phyloP scores from a whole-genome alignment of 148 eudicot genomes.

The Talinum fruticosum region DNA sequence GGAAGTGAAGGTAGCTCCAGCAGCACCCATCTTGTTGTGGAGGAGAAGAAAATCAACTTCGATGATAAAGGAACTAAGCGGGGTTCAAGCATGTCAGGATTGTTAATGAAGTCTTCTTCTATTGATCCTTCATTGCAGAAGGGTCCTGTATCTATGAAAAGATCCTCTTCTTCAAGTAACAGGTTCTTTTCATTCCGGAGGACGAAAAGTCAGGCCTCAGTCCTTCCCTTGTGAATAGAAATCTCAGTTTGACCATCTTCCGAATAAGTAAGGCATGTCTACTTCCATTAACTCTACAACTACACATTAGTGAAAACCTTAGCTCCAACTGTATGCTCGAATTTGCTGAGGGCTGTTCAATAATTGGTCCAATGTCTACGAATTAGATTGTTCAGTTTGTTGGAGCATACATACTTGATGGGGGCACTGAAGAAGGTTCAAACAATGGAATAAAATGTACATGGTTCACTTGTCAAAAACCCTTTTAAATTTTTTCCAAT shows the following conservation, averaged over 20 bases:
- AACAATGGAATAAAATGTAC: background rate
- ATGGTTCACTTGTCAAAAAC: constrained; percentile 6
- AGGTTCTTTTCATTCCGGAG: constrained; percentile 39
- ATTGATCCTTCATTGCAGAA: constrained; percentile 40
- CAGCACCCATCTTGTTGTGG: constrained; percentile 5
- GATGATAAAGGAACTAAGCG: constrained; percentile 24
- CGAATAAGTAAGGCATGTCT: constrained; percentile 14
- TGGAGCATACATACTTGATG: constrained; percentile 11
- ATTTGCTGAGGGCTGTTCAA: background rate
- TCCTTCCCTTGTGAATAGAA: constrained; percentile 33
- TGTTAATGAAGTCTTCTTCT: constrained; percentile 38
- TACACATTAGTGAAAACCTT: background rate
- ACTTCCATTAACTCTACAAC: background rate
- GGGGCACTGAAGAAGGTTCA: background rate
- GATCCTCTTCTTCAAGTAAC: constrained; percentile 49
- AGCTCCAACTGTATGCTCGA: background rate
- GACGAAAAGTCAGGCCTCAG: constrained; percentile 44
- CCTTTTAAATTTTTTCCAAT: no score
- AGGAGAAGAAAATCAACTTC: constrained; percentile 5
- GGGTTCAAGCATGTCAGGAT: constrained; percentile 30
- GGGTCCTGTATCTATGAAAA: constrained; percentile 49
- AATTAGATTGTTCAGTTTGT: constrained; percentile 5
- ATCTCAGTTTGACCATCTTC: background rate
- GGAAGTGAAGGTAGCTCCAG: constrained; percentile 34
- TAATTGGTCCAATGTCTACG: constrained; percentile 5